Base-by-base conservation (phyloP, 2,329 filamentous ascomycete genomes). In the Dendrostoma leiphaemia region DNA sequence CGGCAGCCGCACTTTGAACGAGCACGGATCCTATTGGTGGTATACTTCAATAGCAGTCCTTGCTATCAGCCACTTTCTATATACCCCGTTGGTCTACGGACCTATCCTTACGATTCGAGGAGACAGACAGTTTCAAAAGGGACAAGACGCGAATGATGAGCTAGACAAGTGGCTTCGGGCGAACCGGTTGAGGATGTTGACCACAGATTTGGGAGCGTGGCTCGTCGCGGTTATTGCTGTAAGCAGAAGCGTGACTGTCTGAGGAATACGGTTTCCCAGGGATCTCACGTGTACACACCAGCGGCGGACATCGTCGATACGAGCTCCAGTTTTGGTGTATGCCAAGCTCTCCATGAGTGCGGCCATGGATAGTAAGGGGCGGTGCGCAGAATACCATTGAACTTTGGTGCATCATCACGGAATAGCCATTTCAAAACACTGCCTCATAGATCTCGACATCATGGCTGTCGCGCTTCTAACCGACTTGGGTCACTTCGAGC, bases 181-280 rank as follows among this genome's bases (percentile, higher is more conserved):
- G 5, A 72, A 72, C 15, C 45, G 60, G 28, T 28, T 60, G 47
- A 63, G 70, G 59, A 65, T 66, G 58, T 37, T 67, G 59, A 72
- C 69, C 37, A 64, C 64, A 15, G 70, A 71, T 57, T 8, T 71
- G 56, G 64, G 57, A 5, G 69, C 67, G 28, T 72, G 68, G 67
- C 26, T 65, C 26, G 70, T 68, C 43, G 65, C 63, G 44, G 32
- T 64, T 12, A 64, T 69, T 48, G 70, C 66, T 29, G 61, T 66
- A 21, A 61, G 62, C 1, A 68, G 60, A 54, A 66, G 23, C 2
- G 4, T 44, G 23, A 28, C 10, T 7, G 41, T 24, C 15, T 44
- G 41, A 44, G 31, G 31, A n/a, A n/a, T n/a, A n/a, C n/a, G n/a
- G n/a, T n/a, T n/a, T n/a, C n/a, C n/a, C n/a, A n/a, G n/a, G n/a